phyloP scores from a whole-genome alignment of 345 rosid species.

The Citrus sinensis region DNA sequence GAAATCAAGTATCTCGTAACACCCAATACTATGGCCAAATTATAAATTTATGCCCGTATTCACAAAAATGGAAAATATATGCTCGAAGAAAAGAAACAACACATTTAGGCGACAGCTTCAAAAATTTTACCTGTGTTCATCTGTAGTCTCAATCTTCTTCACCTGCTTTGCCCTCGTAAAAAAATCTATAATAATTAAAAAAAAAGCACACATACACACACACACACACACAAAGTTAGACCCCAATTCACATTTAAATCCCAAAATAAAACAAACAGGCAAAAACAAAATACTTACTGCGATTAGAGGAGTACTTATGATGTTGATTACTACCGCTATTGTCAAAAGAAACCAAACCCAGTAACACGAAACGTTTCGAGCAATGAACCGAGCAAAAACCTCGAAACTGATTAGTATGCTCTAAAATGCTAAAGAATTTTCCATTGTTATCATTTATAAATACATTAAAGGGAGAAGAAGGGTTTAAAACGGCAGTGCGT shows the following conservation, averaged over 20 bases:
- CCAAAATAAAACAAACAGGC: not conserved
- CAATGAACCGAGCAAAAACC: constrained; percentile 17
- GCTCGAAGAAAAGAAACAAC: not conserved
- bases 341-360: constrained; percentile 37
- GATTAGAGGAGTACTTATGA: constrained; percentile 29
- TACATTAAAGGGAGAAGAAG: not conserved
- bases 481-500: constrained; percentile 9
- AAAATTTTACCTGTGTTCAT: constrained; percentile 61
- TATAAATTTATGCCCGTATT: not conserved
- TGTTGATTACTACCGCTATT: constrained; percentile 14
- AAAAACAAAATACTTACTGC: constrained; percentile 36
- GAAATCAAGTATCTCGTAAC: not conserved
- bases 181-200: constrained; percentile 38
- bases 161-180: constrained; percentile 71
- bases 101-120: not conserved
- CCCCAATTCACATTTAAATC: not conserved
- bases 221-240: not conserved
- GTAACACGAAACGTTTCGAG: constrained; percentile 24
- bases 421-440: constrained; percentile 2
- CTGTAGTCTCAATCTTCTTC: constrained; percentile 65
- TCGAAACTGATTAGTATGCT: constrained; percentile 19
- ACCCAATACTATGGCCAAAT: not conserved
- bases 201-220: no score
- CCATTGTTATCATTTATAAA: not conserved
- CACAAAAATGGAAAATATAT: no score